Conservation (phyloP, 768 basidiomycete genomes). For the Gloeopeniophorella convolvens region DNA sequence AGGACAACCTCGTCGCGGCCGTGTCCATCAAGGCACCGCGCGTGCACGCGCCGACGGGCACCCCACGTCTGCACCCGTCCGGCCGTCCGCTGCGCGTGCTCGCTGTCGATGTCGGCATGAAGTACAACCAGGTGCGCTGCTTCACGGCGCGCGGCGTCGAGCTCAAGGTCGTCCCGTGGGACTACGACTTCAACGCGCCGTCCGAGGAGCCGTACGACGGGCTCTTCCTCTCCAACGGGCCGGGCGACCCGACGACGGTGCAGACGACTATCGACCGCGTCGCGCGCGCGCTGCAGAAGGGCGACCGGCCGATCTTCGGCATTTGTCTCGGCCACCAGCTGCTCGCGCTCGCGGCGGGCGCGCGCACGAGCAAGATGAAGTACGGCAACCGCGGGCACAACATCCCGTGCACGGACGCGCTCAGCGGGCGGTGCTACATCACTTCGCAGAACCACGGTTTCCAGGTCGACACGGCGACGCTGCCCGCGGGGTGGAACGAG, state of each 20-base stretch:
- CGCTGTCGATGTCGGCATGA: slow-evolving; percentile 98
- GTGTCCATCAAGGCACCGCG: slow-evolving; percentile 73
- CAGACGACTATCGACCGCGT: slow-evolving; percentile 65
- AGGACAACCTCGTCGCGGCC: slow-evolving; percentile 80
- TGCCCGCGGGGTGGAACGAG: slow-evolving; percentile 86
- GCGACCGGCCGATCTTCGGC: slow-evolving; percentile 87
- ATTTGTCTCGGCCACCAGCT: slow-evolving; percentile 99
- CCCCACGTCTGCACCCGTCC: slow-evolving; percentile 63
- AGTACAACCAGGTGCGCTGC: slow-evolving; percentile 98
- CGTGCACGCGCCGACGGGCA: slow-evolving; percentile 54
- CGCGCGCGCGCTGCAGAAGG: slow-evolving; percentile 57
- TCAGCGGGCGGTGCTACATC: slow-evolving; percentile 96
- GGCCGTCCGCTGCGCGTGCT: slow-evolving; percentile 79
- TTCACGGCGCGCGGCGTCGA: slow-evolving; percentile 89
- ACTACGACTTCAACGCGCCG: slow-evolving; percentile 73
- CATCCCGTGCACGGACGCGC: slow-evolving; percentile 91
- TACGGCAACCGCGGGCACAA: slow-evolving; percentile 99
- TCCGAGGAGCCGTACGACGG: slow-evolving; percentile 88
- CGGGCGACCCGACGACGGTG: slow-evolving; percentile 90
- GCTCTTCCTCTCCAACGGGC: slow-evolving; percentile 95
- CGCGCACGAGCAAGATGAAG: slow-evolving; percentile 97
- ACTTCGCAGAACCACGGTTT: slow-evolving; percentile 99
- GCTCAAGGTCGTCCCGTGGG: slow-evolving; percentile 96
- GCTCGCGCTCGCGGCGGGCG: slow-evolving; percentile 90
- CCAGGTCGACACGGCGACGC: slow-evolving; percentile 78